phyloP scores from a whole-genome alignment of 73 alveolate species.

The Stentor roeselii region DNA sequence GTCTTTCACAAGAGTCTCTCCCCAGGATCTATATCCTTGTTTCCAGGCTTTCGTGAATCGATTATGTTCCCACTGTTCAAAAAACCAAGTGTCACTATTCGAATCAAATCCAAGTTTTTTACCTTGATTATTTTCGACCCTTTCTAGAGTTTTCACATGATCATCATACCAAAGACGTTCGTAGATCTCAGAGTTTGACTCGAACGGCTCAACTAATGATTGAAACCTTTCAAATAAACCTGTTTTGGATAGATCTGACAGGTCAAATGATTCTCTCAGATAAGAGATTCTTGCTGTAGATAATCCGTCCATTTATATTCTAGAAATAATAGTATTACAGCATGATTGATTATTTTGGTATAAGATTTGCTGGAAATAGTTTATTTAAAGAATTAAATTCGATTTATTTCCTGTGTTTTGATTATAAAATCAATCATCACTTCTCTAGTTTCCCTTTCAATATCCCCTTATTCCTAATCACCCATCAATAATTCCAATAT shows the following conservation, averaged over 20 bases:
- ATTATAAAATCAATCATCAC: no score
- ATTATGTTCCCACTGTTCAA: neutral
- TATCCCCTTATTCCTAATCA: no score
- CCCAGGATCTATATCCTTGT: neutral
- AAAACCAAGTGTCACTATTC: conserved; percentile 8
- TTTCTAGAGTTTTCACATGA: conserved; percentile 1
- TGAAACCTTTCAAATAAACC: neutral
- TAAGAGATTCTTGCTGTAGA: neutral
- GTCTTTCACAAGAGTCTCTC: neutral
- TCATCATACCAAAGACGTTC: neutral
- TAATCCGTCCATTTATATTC: conserved; percentile 22
- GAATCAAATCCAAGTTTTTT: neutral
- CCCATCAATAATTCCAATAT: neutral
- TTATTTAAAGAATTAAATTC: no score
- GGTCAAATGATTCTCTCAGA: neutral
- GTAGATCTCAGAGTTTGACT: neutral
- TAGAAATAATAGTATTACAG: no score
- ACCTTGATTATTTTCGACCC: neutral
- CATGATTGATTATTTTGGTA: no score
- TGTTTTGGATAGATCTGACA: neutral
- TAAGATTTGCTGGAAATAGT: no score
- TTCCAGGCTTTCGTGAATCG: neutral
- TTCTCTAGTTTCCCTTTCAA: no score
- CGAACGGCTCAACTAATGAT: neutral
- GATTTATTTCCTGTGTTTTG: no score